Percentiles rank a stretch among this genome's conserved stretches.
These are phyloP conservation scores for Noccaea caerulescens DNA, from an alignment of 345 rosid genomes.

Conservation along the genomic window DNA sequence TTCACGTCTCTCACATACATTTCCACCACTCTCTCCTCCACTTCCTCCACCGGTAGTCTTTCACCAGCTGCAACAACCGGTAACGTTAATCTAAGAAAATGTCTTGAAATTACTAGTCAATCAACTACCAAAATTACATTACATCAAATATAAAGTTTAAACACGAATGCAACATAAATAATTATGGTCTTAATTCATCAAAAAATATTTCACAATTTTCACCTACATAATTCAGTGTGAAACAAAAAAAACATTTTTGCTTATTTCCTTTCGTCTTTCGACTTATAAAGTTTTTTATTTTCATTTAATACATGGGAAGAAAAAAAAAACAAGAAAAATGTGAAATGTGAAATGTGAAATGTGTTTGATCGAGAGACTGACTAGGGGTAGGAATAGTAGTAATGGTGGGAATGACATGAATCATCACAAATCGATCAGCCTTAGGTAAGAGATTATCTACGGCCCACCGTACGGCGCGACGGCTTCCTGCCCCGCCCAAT, in stretches of 20 bases:
- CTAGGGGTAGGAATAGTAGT: slow-evolving; percentile 75
- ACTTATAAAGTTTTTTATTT: background rate
- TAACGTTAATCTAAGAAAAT: background rate
- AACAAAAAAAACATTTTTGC: background rate
- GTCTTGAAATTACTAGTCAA: background rate
- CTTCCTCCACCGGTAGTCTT: slow-evolving; percentile 58
- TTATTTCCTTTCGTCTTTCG: background rate
- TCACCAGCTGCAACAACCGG: slow-evolving; percentile 58
- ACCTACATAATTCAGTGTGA: background rate
- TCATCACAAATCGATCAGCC: slow-evolving; percentile 61
- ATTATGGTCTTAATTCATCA: background rate
- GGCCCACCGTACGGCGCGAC: slow-evolving; percentile 83
- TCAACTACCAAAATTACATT: background rate
- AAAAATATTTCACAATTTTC: background rate
- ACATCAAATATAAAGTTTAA: background rate
- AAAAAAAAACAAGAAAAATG: background rate
- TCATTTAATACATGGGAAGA: background rate
- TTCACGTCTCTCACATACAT: slow-evolving; percentile 68
- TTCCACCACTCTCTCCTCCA: slow-evolving; percentile 68
- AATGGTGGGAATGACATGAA: slow-evolving; percentile 74
- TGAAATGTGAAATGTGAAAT: slow-evolving; percentile 21
- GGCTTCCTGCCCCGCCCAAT: slow-evolving; percentile 64
- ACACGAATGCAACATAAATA: background rate
- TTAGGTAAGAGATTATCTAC: slow-evolving; percentile 55
- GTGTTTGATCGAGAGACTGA: slow-evolving; percentile 37